Percentiles rank a stretch among this genome's conserved stretches.
These are phyloP conservation scores for Gremmenia infestans DNA, from an alignment of 2,329 filamentous ascomycete species.

Conservation along the genomic window DNA sequence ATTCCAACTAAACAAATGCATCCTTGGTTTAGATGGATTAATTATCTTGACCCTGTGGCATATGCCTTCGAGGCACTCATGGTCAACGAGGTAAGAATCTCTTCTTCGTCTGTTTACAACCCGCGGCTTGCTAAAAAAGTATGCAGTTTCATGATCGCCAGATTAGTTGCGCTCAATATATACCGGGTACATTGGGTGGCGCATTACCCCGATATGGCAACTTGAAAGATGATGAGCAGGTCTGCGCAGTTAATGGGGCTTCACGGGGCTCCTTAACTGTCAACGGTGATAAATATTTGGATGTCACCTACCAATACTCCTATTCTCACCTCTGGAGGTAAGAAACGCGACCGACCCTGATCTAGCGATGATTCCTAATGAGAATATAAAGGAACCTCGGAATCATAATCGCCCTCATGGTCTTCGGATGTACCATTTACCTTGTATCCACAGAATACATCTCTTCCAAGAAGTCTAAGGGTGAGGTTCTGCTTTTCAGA, in stretches of 20 bases:
- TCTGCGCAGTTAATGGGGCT: constrained; percentile 58
- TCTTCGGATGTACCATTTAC: constrained; percentile 58
- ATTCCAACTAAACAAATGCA: constrained; percentile 56
- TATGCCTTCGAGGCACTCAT: constrained; percentile 79
- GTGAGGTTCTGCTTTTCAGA: constrained; percentile 71
- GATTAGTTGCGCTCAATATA: constrained; percentile 21
- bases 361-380: not conserved
- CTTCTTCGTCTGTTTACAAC: not conserved
- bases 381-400: constrained; percentile 53
- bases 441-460: constrained; percentile 59
- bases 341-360: not conserved
- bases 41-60: constrained; percentile 55
- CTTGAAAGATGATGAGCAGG: constrained; percentile 19
- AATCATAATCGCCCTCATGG: constrained; percentile 59
- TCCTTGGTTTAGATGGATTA: constrained; percentile 78
- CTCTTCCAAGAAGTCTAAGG: constrained; percentile 66
- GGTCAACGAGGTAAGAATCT: constrained; percentile 58
- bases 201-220: constrained; percentile 7
- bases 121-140: not conserved
- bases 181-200: not conserved
- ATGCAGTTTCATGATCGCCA: constrained; percentile 41
- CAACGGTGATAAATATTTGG: constrained; percentile 53
- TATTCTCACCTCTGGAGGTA: constrained; percentile 57
- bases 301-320: constrained; percentile 51
- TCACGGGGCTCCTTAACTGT: constrained; percentile 47